Evolutionary conservation across 768 basidiomycete species (phyloP).

Genomic region (Pulveroboletus frians): DNA sequence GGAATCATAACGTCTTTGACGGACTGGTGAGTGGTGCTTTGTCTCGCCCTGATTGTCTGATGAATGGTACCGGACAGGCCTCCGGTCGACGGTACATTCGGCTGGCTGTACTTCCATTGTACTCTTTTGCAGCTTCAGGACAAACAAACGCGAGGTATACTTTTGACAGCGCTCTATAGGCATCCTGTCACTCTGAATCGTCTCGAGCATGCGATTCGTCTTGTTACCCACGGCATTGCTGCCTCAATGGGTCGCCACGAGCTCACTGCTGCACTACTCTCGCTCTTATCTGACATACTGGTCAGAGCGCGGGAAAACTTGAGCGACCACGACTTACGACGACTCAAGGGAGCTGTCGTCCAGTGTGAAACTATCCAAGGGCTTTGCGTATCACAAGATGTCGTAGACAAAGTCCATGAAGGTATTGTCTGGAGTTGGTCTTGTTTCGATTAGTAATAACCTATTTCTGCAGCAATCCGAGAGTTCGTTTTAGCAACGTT

Average conservation of each 20-base stretch:
- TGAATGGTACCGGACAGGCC: constrained; percentile 8
- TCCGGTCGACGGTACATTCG: constrained; percentile 31
- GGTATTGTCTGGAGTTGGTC: constrained; percentile 23
- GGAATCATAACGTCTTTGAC: constrained; percentile 11
- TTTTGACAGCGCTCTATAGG: constrained; percentile 34
- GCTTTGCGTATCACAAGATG: constrained; percentile 30
- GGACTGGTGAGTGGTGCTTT: constrained; percentile 24
- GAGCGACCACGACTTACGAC: constrained; percentile 25
- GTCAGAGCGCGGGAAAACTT: constrained; percentile 25
- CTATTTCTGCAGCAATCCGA: constrained; percentile 34
- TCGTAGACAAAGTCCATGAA: constrained; percentile 27
- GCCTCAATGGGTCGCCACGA: constrained; percentile 17
- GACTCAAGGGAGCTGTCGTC: constrained; percentile 41
- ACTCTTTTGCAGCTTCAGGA: constrained; percentile 19
- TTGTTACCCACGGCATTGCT: constrained; percentile 35
- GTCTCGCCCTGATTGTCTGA: background rate
- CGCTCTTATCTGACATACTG: constrained; percentile 38
- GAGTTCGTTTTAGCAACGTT: constrained; percentile 39
- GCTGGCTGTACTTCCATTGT: constrained; percentile 41
- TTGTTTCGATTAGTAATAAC: background rate
- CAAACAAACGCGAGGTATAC: constrained; percentile 23
- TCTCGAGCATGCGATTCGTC: constrained; percentile 34
- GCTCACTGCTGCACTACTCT: constrained; percentile 31
- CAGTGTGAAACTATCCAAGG: constrained; percentile 30
- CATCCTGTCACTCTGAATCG: constrained; percentile 21